Conservation (phyloP, 441 rosid species). For the Syzygium malaccense region DNA sequence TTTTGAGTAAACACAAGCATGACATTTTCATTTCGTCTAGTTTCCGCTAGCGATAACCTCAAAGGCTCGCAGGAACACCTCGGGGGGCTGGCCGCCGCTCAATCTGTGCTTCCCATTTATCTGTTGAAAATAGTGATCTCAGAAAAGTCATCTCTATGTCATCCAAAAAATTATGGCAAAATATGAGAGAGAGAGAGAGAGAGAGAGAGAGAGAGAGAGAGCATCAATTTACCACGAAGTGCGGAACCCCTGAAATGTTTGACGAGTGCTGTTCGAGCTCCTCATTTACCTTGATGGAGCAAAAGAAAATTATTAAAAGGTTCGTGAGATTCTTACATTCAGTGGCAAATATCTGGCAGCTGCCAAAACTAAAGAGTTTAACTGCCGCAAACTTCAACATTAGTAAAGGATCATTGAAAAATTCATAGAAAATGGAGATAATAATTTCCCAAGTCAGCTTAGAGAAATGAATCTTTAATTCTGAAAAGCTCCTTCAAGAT, state of each 20-base stretch:
- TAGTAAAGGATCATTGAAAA: background rate
- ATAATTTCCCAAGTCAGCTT: background rate
- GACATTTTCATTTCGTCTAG: background rate
- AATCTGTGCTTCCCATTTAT: conserved; percentile 62
- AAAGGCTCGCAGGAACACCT: conserved; percentile 64
- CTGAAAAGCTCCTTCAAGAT: background rate
- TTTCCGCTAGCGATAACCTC: conserved; percentile 2
- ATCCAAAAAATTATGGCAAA: background rate
- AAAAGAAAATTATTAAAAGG: background rate
- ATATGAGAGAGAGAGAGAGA: background rate
- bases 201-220: background rate
- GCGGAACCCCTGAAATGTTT: conserved; percentile 63
- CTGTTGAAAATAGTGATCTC: conserved; percentile 29
- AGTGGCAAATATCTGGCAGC: background rate
- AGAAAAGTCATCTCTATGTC: background rate
- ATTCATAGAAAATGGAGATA: background rate
- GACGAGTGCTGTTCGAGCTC: conserved; percentile 59
- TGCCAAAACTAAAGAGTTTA: background rate
- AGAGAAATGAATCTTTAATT: background rate
- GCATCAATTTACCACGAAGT: conserved; percentile 47
- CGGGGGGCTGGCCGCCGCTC: conserved; percentile 79
- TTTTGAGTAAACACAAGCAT: background rate
- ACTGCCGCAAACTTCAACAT: background rate
- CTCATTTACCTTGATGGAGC: conserved; percentile 44
- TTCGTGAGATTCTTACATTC: background rate